These are phyloP conservation scores for Candida awuae DNA, from an alignment of 805 yeast species.

Conservation along the genomic window DNA sequence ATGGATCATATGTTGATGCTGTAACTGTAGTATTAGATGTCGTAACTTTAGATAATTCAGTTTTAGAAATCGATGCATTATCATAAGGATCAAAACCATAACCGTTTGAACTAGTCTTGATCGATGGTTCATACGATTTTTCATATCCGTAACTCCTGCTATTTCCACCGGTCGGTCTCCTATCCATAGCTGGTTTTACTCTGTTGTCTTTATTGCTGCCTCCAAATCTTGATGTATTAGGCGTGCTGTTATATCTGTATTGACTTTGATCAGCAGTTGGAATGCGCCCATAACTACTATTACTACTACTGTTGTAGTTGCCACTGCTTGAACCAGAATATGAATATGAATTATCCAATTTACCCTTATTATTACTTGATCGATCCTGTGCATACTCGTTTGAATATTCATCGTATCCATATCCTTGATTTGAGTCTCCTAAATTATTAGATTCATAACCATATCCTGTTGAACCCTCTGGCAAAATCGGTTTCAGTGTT, in stretches of 20 bases:
- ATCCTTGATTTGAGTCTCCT: constrained; percentile 18
- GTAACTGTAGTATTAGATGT: constrained; percentile 3
- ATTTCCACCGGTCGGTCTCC: background rate
- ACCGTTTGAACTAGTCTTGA: constrained; percentile 5
- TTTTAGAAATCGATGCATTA: constrained; percentile 9
- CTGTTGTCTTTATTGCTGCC: background rate
- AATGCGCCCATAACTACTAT: background rate
- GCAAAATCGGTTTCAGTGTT: constrained; percentile 17
- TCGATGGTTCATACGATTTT: constrained; percentile 9
- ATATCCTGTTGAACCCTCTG: constrained; percentile 10
- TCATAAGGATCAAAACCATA: constrained; percentile 17
- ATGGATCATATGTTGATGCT: constrained; percentile 21
- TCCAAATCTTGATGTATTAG: background rate
- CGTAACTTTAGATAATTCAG: background rate
- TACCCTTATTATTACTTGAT: too few relatives aligned
- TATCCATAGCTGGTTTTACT: background rate
- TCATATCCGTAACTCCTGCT: constrained; percentile 9
- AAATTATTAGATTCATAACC: background rate
- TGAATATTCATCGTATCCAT: constrained; percentile 16
- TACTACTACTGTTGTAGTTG: constrained; percentile 2
- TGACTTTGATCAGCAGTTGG: too few relatives aligned
- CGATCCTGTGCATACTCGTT: too few relatives aligned
- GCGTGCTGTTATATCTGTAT: background rate
- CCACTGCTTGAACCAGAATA: background rate
- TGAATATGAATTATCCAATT: too few relatives aligned